Evolutionary conservation across 139 green algal species (phyloP), one percentile per base, ranked within the genome.

Genomic region (Penium margaritaceum): DNA sequence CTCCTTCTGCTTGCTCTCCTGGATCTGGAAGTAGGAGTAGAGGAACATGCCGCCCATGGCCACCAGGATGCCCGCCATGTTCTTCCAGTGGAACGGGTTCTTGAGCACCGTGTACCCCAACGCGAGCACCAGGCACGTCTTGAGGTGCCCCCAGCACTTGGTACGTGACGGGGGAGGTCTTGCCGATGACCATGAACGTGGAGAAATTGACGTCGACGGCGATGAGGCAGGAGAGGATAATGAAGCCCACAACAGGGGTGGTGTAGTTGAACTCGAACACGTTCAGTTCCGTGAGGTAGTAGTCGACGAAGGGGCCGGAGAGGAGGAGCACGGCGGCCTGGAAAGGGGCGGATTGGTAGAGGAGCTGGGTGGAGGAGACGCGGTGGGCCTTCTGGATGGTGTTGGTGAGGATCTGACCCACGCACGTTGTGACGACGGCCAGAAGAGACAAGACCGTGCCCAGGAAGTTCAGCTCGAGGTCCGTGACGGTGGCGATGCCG

Each of bases 161-260:
- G 68, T 76, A 76, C 0, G 82, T 85, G 32, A 87, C 82, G 3
- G 82, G 74, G 24, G 60, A 74, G 2, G 81, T 86, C 54, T 81
- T 84, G 12, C 82, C 82, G n/a, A 87, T 83, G 27, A 87, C 82
- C 17, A 85, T 30, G 61, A 87, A 87, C 1, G 82, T 85, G 63
- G 32, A 54, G 71, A 86, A 81, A 72, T 86, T 86, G 24, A 84
- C 78, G n/a, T 46, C 27, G 15, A 86, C 57, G 0, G 82, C 76
- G 41, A 86, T 78, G 33, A 41, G 35, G 51, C 80, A 85, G 0
- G 75, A 75, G 5, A 80, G 7, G 5, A 75, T 15, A 27, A 77
- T 77, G 65, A 58, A 69, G 43, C 78, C 74, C 51, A 82, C 21
- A 21, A 81, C 67, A 3, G 36, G 17, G 12, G 33, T 6, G 9